phyloP scores from a whole-genome alignment of 1,284 basidiomycete genomes.

The Termitomyces sp. region DNA sequence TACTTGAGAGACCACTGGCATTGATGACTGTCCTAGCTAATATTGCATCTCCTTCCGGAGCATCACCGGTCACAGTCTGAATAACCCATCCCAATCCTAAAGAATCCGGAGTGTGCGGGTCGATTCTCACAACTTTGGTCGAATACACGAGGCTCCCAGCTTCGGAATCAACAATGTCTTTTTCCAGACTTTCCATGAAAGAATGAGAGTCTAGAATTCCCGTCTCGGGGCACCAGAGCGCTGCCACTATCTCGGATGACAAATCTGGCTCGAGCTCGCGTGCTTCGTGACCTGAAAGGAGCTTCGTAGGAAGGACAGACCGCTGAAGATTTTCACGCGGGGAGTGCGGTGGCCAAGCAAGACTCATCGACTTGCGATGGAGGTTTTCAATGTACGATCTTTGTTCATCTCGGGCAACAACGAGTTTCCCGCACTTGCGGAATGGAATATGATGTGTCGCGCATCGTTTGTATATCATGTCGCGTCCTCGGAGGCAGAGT shows the following conservation, averaged over 20 bases:
- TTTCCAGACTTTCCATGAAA: constrained; percentile 75
- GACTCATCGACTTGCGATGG: constrained; percentile 53
- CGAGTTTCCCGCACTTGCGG: constrained; percentile 82
- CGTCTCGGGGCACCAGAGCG: constrained; percentile 82
- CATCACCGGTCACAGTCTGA: constrained; percentile 51
- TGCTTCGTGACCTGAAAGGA: constrained; percentile 73
- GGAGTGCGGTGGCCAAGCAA: constrained; percentile 48
- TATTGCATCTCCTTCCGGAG: constrained; percentile 60
- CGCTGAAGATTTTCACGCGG: constrained; percentile 16
- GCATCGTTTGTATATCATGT: constrained; percentile 83
- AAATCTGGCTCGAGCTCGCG: constrained; percentile 80
- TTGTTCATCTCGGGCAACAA: constrained; percentile 72
- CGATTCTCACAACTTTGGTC: constrained; percentile 86
- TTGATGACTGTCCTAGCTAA: constrained; percentile 86
- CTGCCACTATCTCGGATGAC: constrained; percentile 62
- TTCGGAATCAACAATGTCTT: constrained; percentile 70
- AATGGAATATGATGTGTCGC: constrained; percentile 59
- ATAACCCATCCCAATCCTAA: constrained; percentile 64
- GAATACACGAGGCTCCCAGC: constrained; percentile 76
- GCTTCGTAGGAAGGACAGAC: constrained; percentile 54
- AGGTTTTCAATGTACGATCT: constrained; percentile 66
- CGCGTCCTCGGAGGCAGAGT: constrained; percentile 83
- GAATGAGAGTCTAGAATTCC: constrained; percentile 90
- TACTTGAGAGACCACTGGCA: constrained; percentile 78
- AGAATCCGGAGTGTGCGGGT: constrained; percentile 41